Evolutionary conservation across 768 basidiomycete species (phyloP).

Genomic region (Mycena belliarum): DNA sequence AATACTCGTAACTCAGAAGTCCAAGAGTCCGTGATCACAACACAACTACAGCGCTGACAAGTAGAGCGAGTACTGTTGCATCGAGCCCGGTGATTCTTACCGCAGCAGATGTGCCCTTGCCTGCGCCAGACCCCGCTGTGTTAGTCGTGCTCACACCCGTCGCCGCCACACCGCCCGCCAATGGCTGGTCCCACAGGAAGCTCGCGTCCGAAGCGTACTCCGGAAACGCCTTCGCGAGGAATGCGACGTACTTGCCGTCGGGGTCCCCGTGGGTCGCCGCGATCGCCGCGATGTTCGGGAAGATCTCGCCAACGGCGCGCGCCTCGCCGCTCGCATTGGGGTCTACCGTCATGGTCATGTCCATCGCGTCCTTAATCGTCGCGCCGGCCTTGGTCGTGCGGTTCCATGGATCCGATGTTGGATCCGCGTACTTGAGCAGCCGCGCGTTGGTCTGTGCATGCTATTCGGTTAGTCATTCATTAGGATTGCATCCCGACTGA

Average conservation of each 20-base stretch:
- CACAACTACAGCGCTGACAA: not conserved
- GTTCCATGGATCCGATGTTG: slow-evolving; percentile 50
- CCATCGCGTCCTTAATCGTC: slow-evolving; percentile 59
- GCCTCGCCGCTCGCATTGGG: slow-evolving; percentile 34
- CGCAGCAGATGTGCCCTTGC: not conserved
- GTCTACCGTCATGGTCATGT: slow-evolving; percentile 54
- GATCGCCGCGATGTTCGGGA: slow-evolving; percentile 57
- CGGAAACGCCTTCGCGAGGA: slow-evolving; percentile 39
- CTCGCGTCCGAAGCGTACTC: slow-evolving; percentile 45
- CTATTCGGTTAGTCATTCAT: not conserved
- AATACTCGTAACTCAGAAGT: too few species aligned
- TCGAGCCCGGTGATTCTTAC: not conserved
- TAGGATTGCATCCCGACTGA: slow-evolving; percentile 28
- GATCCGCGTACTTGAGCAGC: slow-evolving; percentile 47
- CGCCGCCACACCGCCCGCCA: slow-evolving; percentile 32
- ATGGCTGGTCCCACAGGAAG: slow-evolving; percentile 59
- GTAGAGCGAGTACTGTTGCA: not conserved
- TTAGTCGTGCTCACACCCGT: not conserved
- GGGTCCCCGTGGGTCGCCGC: slow-evolving; percentile 63
- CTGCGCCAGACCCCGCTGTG: not conserved
- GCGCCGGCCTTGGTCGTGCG: slow-evolving; percentile 48
- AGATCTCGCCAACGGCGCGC: slow-evolving; percentile 47
- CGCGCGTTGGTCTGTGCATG: slow-evolving; percentile 58
- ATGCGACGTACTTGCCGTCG: slow-evolving; percentile 53
- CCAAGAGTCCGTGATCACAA: too few species aligned